A percentile compares a stretch with the other conserved stretches of the same genome.
Evolutionary conservation across 2,329 filamentous ascomycete genomes (phyloP).

Genomic region (Corinectria fuckeliana): DNA sequence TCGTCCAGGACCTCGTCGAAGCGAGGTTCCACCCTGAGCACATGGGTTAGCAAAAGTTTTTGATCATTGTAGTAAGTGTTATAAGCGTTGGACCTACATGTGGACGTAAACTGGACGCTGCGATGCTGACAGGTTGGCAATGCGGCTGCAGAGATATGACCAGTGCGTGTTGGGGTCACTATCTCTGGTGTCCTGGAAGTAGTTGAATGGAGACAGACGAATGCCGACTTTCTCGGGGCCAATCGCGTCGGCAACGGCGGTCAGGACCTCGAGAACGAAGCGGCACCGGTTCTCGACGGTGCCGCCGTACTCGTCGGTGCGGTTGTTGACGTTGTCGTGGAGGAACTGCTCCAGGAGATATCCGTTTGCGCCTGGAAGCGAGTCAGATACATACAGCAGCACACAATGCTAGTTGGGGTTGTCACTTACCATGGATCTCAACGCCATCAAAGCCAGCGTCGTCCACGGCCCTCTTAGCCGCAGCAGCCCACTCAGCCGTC

Average conservation of each 20-base stretch:
- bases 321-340: slow-evolving; percentile 29
- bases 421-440: slow-evolving; percentile 56
- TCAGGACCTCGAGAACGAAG: slow-evolving; percentile 27
- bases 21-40: slow-evolving; percentile 50
- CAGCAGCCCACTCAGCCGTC: slow-evolving; percentile 64
- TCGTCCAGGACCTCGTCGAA: slow-evolving; percentile 55
- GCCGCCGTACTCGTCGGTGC: slow-evolving; percentile 29
- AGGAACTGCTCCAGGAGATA: slow-evolving; percentile 30
- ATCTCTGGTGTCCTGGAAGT: slow-evolving; percentile 40
- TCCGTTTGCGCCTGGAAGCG: slow-evolving; percentile 27
- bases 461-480: slow-evolving; percentile 61
- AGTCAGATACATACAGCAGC: neutral
- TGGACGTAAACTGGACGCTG: slow-evolving; percentile 53
- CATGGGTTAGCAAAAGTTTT: no score
- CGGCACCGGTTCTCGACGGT: slow-evolving; percentile 31
- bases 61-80: neutral
- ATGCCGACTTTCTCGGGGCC: slow-evolving; percentile 31
- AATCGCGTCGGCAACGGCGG: slow-evolving; percentile 24
- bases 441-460: slow-evolving; percentile 71
- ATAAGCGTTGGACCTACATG: slow-evolving; percentile 43
- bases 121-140: slow-evolving; percentile 42
- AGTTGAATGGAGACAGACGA: slow-evolving; percentile 40
- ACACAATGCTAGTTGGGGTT: neutral
- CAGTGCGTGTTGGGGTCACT: slow-evolving; percentile 45
- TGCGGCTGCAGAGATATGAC: slow-evolving; percentile 44